Evolutionary conservation across 2,329 filamentous ascomycete species (phyloP), one percentile per base, ranked within the genome.

Genomic region (Bertia moriformis): DNA sequence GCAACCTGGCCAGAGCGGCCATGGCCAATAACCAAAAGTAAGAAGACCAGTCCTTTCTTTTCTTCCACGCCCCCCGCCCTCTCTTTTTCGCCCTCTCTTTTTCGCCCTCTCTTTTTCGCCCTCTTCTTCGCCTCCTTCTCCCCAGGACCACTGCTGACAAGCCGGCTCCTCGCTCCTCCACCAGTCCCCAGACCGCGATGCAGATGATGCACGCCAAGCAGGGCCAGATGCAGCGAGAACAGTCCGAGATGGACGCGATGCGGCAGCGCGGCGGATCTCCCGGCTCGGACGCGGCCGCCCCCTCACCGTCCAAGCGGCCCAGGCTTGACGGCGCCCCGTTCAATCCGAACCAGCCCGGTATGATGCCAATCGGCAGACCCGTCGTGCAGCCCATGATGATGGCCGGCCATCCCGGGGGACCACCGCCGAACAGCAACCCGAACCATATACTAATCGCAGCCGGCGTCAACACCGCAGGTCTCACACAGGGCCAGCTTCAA

Each of bases 271-370:
- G 85, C 18, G 77, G 80, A 42, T 94, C 89, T 22, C 89, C 89
- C 4, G 77, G 78, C 38, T 80, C 81, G 24, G 32, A 7, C 12
- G 88, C 95, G 39, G 91, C 89, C 51, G 87, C 85, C 18, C 86
- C 87, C 3, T 96, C 89, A 22, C 89, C 89, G 2, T 89, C 83
- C 45, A 96, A 96, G 65, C 75, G 88, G 51, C 84, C 79, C 42
- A 83, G 88, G 41, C 72, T 94, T 43, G 84, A 88, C 46, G 78
- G 80, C 51, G 32, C 10, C 15, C 69, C 69, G 54, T 77, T 78
- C 45, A 78, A 78, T 52, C 80, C 79, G 49, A 62, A 63, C 41
- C 67, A 61, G 45, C 82, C 88, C 71, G 81, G 61, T 45, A 83
- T 88, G 71, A 82, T 82, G 62, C 74, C 76, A 40, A 85, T 83